Evolutionary conservation across 1,284 basidiomycete genomes (phyloP), one percentile per base, ranked within the genome.

Genomic region (Papiliotrema fonsecae): DNA sequence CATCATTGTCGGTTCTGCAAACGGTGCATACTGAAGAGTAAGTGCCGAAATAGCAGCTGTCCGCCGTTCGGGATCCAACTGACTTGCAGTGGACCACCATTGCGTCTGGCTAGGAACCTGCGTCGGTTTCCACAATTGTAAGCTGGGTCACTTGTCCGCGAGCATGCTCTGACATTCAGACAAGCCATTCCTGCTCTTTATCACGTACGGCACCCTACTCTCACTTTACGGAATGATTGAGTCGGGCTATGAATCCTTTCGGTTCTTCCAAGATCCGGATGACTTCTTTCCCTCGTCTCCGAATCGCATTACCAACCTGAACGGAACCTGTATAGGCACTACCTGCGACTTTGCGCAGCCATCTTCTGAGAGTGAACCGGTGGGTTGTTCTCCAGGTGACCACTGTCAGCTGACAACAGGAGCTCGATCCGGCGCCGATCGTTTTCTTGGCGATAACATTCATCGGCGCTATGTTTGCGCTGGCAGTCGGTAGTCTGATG

Each of bases 101-200:
- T 93, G 89, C 65, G 84, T 85, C 3, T 93, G 89, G 89, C 75
- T 92, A 14, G 86, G 82, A 34, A 85, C 79, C 64, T 93, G 89
- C 69, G 80, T 93, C 45, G 88, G 88, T 6, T 83, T 87, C 70
- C 78, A 86, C 65, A 92, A 87, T 45, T 88, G 67, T 70, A 42
- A 41, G 65, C 42, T 21, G n/a, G 25, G 21, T 27, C 16, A 25
- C 42, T 19, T 11, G 13, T 37, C n/a, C 34, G 40, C 7, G 16
- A 28, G 28, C 3, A 21, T 9, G 11, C 16, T n/a, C 32, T 39
- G 31, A 43, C 13, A 2, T 21, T 11, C 42, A 69, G 65, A 91
- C 67, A 85, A 87, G 19, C 81, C 87, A 2, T 93, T 93, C 67
- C 74, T 92, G 38, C 86, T 91, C 62, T 88, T 93, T 65, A 76